Evolutionary conservation across 2,329 filamentous ascomycete species (phyloP).

Genomic region (Zelopaecilomyces penicillatus): DNA sequence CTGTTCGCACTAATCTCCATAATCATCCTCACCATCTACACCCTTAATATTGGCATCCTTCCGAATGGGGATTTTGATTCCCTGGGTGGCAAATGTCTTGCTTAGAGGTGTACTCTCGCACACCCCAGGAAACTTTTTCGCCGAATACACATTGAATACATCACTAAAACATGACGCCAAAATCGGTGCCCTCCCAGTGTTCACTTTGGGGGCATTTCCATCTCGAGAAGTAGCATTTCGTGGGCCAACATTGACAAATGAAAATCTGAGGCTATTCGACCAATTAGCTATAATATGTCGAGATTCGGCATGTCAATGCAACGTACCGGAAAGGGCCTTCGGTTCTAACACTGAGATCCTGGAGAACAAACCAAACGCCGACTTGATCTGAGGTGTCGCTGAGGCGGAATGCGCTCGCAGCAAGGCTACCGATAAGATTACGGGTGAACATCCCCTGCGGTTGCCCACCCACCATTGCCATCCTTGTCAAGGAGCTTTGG

Average conservation of each 20-base stretch:
- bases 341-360: slow-evolving; percentile 88
- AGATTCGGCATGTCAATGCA: not conserved
- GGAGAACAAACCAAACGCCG: slow-evolving; percentile 94
- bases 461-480: slow-evolving; percentile 34
- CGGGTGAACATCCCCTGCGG: slow-evolving; percentile 84
- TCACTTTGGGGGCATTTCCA: slow-evolving; percentile 44
- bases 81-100: slow-evolving; percentile 87
- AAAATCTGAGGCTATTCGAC: slow-evolving; percentile 48
- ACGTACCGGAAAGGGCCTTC: slow-evolving; percentile 80
- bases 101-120: slow-evolving; percentile 88
- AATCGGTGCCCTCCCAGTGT: slow-evolving; percentile 69
- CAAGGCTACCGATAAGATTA: slow-evolving; percentile 87
- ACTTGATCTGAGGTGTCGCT: slow-evolving; percentile 70
- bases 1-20: slow-evolving; percentile 24
- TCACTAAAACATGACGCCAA: slow-evolving; percentile 82
- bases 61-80: slow-evolving; percentile 92
- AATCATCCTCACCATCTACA: slow-evolving; percentile 45
- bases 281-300: slow-evolving; percentile 11
- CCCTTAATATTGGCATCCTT: slow-evolving; percentile 63
- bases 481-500: slow-evolving; percentile 21
- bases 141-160: slow-evolving; percentile 86
- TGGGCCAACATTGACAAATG: slow-evolving; percentile 77
- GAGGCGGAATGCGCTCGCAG: slow-evolving; percentile 79
- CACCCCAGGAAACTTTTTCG: slow-evolving; percentile 97
- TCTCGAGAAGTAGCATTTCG: slow-evolving; percentile 27